phyloP scores from a whole-genome alignment of 305 asterid species.

The Nicotiana rustica region DNA sequence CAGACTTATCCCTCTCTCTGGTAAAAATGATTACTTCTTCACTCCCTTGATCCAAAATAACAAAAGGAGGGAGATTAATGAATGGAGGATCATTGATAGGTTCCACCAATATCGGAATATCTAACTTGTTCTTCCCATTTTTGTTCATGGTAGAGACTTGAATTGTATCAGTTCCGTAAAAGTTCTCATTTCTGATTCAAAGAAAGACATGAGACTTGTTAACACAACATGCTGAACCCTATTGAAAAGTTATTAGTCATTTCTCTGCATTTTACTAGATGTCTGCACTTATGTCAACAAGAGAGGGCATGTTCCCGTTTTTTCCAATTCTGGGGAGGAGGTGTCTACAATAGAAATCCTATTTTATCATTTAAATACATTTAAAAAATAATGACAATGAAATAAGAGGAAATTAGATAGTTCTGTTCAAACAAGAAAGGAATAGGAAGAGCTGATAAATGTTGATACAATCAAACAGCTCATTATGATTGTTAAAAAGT shows the following conservation, averaged over 20 bases:
- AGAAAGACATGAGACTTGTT: conserved; percentile 27
- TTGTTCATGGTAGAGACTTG: conserved; percentile 66
- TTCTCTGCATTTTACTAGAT: not conserved
- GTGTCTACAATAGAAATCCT: not conserved
- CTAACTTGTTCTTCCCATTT: conserved; percentile 67
- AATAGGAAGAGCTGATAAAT: not conserved
- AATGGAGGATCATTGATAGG: conserved; percentile 90
- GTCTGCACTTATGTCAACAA: conserved; percentile 11
- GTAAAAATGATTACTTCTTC: conserved; percentile 68
- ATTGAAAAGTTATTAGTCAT: not conserved
- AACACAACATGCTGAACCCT: not conserved
- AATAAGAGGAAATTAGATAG: not conserved
- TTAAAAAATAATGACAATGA: not conserved
- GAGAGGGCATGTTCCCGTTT: not conserved
- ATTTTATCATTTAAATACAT: not conserved
- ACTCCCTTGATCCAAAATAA: conserved; percentile 55
- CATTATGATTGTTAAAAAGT: not conserved
- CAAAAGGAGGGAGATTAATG: conserved; percentile 66
- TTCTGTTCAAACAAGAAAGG: not conserved
- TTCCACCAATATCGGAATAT: conserved; percentile 76
- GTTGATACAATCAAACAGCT: conserved; percentile 17
- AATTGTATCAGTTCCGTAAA: conserved; percentile 70
- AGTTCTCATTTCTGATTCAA: conserved; percentile 65
- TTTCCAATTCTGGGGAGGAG: not conserved
- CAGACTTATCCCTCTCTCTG: conserved; percentile 43